phyloP scores from a whole-genome alignment of 345 rosid genomes.

The thale cress (Arabidopsis thaliana) region DNA sequence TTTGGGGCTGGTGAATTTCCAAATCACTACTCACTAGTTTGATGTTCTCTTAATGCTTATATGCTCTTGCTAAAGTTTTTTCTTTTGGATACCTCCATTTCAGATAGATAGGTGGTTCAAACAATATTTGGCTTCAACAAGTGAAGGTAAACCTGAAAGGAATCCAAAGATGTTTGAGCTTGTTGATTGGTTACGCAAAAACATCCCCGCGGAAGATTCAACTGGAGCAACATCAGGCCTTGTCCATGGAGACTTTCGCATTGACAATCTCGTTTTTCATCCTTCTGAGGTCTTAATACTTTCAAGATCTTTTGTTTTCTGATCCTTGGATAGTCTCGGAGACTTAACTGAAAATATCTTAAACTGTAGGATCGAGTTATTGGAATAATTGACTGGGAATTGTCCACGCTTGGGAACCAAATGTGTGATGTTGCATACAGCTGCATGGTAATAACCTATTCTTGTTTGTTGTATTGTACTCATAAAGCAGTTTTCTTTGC shows the following conservation, averaged over 20 bases:
- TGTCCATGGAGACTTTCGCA: constrained; percentile 95
- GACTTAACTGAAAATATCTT: background rate
- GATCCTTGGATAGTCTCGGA: background rate
- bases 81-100: constrained; percentile 22
- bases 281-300: constrained; percentile 67
- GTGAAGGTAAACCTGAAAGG: constrained; percentile 74
- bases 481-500: background rate
- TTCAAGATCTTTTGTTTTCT: constrained; percentile 3
- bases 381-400: constrained; percentile 96
- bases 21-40: background rate
- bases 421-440: constrained; percentile 91
- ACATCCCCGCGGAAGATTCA: constrained; percentile 80
- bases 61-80: background rate
- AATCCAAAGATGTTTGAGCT: constrained; percentile 83
- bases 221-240: constrained; percentile 72
- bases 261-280: constrained; percentile 93
- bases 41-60: background rate
- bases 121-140: constrained; percentile 85
- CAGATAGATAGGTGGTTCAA: constrained; percentile 96
- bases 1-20: background rate
- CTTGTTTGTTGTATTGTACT: constrained; percentile 1
- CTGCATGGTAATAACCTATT: constrained; percentile 68
- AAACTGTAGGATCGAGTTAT: constrained; percentile 85
- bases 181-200: constrained; percentile 67
- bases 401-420: constrained; percentile 96